Evolutionary conservation across 75 land plant species (phyloP), one percentile per base, ranked within the genome.

Genomic region (Larix kaempferi): DNA sequence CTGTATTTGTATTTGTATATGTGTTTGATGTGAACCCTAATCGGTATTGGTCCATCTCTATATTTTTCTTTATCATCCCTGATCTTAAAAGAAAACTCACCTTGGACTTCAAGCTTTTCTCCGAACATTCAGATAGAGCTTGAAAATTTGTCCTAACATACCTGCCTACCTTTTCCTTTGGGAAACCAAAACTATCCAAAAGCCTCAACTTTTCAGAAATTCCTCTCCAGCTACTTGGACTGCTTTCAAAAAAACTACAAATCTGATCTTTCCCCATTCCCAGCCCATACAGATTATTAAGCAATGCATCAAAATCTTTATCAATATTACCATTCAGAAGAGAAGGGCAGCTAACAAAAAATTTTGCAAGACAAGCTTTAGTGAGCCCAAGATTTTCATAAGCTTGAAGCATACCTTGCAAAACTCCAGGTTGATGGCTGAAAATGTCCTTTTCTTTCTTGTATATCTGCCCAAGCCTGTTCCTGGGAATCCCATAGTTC

Each of bases 401-500:
- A 74, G 83, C 58, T 59, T 60, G 41, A 7, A 90, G 74, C 59
- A 83, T 83, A 8, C 78, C 74, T 1, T 7, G 13, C 82, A 90
- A 78, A 11, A 87, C 80, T 6, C 88, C 87, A 61, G 27, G 1
- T 27, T 77, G 78, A 67, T 79, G 83, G 15, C 74, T 66, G 74
- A 90, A 90, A 17, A 90, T 55, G 59, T 82, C 59, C 7, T 13
- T 58, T 23, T 80, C 87, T 57, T 83, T 86, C 72, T 64, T 73
- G 58, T 79, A 88, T 2, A 90, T 77, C 77, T 83, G 83, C 2
- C 92, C 92, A 26, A 88, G 84, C 81, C 79, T 81, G 67, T 74
- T 66, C 2, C 86, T 77, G 2, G 85, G 75, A 73, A 90, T 57
- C 14, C 92, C 92, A 80, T 80, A 87, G 57, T 88, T 75, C 71